Evolutionary conservation across 768 basidiomycete species (phyloP).

Genomic region (Lepiota venenata): DNA sequence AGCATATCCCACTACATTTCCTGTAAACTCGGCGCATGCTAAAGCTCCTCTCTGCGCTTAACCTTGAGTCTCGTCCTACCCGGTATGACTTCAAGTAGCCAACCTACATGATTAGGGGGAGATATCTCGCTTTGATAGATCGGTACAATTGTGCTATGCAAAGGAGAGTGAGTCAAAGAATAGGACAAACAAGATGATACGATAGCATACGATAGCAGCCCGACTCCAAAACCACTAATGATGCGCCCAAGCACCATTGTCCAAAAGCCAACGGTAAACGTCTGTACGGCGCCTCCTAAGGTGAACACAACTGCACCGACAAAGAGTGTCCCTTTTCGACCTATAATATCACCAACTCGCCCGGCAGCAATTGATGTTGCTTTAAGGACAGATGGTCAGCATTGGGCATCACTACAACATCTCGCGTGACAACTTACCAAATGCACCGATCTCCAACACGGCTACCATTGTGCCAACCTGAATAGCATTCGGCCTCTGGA

Average conservation of each 20-base stretch:
- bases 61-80: not conserved
- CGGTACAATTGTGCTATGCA: conserved; percentile 72
- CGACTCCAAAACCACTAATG: conserved; percentile 76
- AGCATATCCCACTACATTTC: conserved; percentile 83
- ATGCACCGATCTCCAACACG: conserved; percentile 85
- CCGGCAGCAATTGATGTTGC: conserved; percentile 81
- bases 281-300: conserved; percentile 73
- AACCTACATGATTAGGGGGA: conserved; percentile 73
- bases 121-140: conserved; percentile 92
- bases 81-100: not conserved
- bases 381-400: conserved; percentile 20
- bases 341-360: conserved; percentile 72
- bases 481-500: conserved; percentile 64
- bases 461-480: conserved; percentile 86
- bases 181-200: not conserved
- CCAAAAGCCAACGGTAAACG: conserved; percentile 63
- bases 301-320: conserved; percentile 73
- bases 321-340: conserved; percentile 72
- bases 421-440: conserved; percentile 44
- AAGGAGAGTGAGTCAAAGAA: not conserved
- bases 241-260: conserved; percentile 74
- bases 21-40: conserved; percentile 90
- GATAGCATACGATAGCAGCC: conserved; percentile 62
- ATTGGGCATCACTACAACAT: no score
- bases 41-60: conserved; percentile 67